phyloP scores from a whole-genome alignment of 1,284 basidiomycete species.

The Exobasidium rhododendri region DNA sequence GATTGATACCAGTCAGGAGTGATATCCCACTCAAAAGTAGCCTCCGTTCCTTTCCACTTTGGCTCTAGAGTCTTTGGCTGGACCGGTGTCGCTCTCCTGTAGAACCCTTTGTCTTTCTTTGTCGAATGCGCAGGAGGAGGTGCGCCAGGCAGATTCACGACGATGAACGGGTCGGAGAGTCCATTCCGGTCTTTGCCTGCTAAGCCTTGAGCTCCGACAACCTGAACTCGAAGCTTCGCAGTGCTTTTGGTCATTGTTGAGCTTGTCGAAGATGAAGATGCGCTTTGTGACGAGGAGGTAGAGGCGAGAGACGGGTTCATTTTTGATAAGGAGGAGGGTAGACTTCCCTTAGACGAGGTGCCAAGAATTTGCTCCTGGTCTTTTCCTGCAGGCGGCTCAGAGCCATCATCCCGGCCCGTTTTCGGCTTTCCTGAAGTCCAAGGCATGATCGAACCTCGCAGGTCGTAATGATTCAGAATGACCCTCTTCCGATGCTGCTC shows the following conservation, averaged over 20 bases:
- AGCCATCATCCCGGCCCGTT: no score
- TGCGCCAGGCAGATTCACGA: constrained; percentile 42
- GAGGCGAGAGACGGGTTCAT: no score
- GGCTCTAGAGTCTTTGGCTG: constrained; percentile 76
- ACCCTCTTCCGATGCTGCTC: no score
- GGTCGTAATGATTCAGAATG: no score
- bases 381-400: no score
- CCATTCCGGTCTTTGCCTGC: constrained; percentile 60
- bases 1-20: constrained; percentile 32
- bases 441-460: no score
- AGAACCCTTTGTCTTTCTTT: constrained; percentile 54
- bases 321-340: no score
- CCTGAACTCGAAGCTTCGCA: constrained; percentile 33
- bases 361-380: no score
- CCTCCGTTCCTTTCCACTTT: constrained; percentile 59
- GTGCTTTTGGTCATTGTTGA: neutral
- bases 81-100: constrained; percentile 73
- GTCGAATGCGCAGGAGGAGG: constrained; percentile 8
- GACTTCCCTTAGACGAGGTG: no score
- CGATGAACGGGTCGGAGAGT: constrained; percentile 50
- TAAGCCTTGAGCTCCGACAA: constrained; percentile 57
- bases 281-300: no score
- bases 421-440: no score
- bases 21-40: constrained; percentile 34
- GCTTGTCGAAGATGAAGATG: no score